Evolutionary conservation across 495 filamentous ascomycete species (phyloP).

Genomic region (Lasiosphaeria hispida): DNA sequence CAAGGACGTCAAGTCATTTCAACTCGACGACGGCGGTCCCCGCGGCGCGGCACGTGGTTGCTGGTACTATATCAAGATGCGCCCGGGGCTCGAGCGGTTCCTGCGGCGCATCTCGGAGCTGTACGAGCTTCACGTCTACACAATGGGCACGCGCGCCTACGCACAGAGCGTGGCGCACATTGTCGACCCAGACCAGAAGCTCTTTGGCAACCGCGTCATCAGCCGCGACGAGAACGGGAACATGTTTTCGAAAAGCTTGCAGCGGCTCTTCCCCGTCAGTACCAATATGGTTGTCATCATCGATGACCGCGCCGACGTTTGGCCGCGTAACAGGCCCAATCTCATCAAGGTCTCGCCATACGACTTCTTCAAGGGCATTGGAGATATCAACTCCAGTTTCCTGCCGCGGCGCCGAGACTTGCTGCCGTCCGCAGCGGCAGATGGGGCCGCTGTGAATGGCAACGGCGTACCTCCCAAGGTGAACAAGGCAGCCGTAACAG

Average conservation of each 20-base stretch:
- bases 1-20: constrained; percentile 81
- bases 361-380: constrained; percentile 97
- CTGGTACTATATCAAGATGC: constrained; percentile 98
- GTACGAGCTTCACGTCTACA: constrained; percentile 97
- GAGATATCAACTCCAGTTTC: constrained; percentile 98
- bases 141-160: constrained; percentile 96
- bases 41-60: constrained; percentile 60
- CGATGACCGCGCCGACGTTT: constrained; percentile 96
- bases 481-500: constrained; percentile 20
- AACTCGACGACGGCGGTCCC: constrained; percentile 77
- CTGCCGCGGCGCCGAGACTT: constrained; percentile 84
- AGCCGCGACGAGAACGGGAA: constrained; percentile 96
- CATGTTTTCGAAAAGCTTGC: constrained; percentile 82
- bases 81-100: constrained; percentile 85
- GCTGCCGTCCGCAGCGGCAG: constrained; percentile 33
- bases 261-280: constrained; percentile 91
- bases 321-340: constrained; percentile 88
- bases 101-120: constrained; percentile 72
- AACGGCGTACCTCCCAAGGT: constrained; percentile 16
- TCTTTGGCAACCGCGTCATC: constrained; percentile 92
- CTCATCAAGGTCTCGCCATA: constrained; percentile 93
- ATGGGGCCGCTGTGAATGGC: background rate
- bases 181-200: constrained; percentile 83
- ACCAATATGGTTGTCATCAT: constrained; percentile 99
- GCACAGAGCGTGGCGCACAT: constrained; percentile 88